Evolutionary conservation across 176 grass and related monocot genomes (phyloP).

Genomic region (Oryza coarctata): DNA sequence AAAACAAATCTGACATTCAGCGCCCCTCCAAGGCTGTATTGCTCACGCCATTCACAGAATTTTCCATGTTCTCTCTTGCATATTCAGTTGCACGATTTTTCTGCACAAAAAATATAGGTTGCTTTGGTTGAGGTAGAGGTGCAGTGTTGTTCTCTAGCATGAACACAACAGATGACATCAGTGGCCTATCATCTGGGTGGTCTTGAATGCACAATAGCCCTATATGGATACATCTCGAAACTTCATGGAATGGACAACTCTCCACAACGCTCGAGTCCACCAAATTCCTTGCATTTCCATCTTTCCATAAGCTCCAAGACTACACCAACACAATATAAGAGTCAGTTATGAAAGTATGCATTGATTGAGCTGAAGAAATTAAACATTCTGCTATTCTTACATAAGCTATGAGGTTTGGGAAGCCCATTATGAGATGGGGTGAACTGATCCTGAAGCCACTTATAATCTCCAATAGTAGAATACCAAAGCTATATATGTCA

Average conservation of each 20-base stretch:
- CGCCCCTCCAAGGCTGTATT: conserved; percentile 15
- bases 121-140: conserved; percentile 14
- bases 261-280: conserved; percentile 15
- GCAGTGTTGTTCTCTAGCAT: conserved; percentile 45
- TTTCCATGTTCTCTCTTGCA: neutral
- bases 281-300: conserved; percentile 34
- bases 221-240: conserved; percentile 44
- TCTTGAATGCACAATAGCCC: conserved; percentile 58
- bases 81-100: neutral
- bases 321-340: neutral
- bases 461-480: conserved; percentile 58
- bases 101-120: conserved; percentile 31
- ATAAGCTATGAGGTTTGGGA: conserved; percentile 34
- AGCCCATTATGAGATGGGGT: neutral
- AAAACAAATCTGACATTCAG: neutral
- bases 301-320: conserved; percentile 53
- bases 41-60: conserved; percentile 16
- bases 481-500: conserved; percentile 60
- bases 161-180: conserved; percentile 46
- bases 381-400: conserved; percentile 27
- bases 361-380: neutral
- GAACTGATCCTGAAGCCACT: conserved; percentile 49
- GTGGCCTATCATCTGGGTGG: conserved; percentile 42
- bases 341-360: neutral
- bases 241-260: conserved; percentile 14